Evolutionary conservation across 2,329 filamentous ascomycete species (phyloP).

Genomic region (Aureobasidium sp.): DNA sequence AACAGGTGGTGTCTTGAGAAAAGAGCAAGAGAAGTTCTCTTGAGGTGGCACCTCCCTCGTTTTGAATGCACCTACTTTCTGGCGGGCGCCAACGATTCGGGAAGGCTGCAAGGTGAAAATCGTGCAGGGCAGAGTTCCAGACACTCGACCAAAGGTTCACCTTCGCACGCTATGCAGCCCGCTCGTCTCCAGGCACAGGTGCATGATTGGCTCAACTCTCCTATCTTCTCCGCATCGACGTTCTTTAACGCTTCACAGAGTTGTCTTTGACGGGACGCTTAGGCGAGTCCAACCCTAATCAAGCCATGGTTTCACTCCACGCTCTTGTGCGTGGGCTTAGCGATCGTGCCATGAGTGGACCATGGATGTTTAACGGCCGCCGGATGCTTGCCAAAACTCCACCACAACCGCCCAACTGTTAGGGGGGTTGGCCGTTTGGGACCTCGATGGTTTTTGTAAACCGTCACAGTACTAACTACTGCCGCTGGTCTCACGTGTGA

Average conservation of each 20-base stretch:
- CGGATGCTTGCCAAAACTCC: slow-evolving; percentile 9
- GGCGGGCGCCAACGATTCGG: slow-evolving; percentile 9
- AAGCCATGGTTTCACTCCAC: slow-evolving; percentile 8
- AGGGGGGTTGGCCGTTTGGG: neutral
- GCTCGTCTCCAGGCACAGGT: neutral
- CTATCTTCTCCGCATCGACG: slow-evolving; percentile 6
- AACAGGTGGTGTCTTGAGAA: slow-evolving; percentile 6
- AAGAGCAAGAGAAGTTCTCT: slow-evolving; percentile 8
- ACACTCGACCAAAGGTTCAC: slow-evolving; percentile 3
- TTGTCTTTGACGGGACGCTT: neutral
- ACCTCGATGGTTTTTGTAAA: neutral
- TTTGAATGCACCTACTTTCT: slow-evolving; percentile 4
- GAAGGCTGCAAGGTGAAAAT: slow-evolving; percentile 10
- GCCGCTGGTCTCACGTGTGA: neutral
- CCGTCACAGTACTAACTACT: neutral
- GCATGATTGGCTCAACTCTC: slow-evolving; percentile 1
- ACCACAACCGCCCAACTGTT: slow-evolving; percentile 5
- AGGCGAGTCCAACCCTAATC: slow-evolving; percentile 8
- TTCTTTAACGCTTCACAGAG: neutral
- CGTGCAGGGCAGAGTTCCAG: slow-evolving; percentile 11
- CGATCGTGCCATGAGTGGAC: slow-evolving; percentile 7
- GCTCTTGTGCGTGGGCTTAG: neutral
- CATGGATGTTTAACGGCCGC: neutral
- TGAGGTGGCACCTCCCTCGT: slow-evolving; percentile 7
- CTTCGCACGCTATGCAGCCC: neutral